These are phyloP conservation scores for Clarireedia sp. DNA, from an alignment of 2,329 filamentous ascomycete species.

Conservation along the genomic window DNA sequence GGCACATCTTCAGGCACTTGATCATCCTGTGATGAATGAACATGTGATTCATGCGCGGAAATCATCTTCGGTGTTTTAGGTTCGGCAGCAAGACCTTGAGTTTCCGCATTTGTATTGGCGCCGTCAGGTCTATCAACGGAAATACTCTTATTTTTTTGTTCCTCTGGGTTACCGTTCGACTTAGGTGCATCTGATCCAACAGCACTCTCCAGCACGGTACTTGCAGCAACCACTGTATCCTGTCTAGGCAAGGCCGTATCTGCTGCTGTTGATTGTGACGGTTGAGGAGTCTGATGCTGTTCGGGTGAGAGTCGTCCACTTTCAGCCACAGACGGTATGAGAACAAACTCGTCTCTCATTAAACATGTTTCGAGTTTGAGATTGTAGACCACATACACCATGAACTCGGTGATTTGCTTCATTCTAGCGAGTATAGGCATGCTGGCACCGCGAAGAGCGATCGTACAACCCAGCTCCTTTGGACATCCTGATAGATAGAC, in stretches of 20 bases:
- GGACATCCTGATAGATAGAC: constrained; percentile 89
- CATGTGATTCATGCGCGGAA: constrained; percentile 32
- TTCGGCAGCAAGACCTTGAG: background rate
- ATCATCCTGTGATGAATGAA: constrained; percentile 37
- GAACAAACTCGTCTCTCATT: constrained; percentile 85
- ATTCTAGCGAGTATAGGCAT: constrained; percentile 64
- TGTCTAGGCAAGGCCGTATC: constrained; percentile 4
- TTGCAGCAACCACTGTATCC: constrained; percentile 20
- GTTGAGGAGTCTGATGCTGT: constrained; percentile 20
- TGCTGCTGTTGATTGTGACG: constrained; percentile 4
- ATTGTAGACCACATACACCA: constrained; percentile 98
- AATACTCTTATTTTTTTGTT: background rate
- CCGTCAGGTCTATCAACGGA: background rate
- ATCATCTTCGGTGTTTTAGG: constrained; percentile 19
- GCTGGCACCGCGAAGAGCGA: constrained; percentile 77
- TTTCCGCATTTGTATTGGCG: background rate
- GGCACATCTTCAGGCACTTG: constrained; percentile 70
- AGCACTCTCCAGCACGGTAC: constrained; percentile 21
- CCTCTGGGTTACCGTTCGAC: background rate
- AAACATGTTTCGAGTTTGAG: constrained; percentile 91
- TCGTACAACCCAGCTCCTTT: constrained; percentile 87
- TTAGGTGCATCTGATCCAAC: constrained; percentile 12
- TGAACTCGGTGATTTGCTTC: constrained; percentile 94
- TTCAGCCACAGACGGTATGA: constrained; percentile 60
- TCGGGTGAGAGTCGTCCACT: constrained; percentile 34